A percentile compares a stretch with the other conserved stretches of the same genome.
phyloP scores from a whole-genome alignment of 331 rosid genomes.

The Acacia concinna region DNA sequence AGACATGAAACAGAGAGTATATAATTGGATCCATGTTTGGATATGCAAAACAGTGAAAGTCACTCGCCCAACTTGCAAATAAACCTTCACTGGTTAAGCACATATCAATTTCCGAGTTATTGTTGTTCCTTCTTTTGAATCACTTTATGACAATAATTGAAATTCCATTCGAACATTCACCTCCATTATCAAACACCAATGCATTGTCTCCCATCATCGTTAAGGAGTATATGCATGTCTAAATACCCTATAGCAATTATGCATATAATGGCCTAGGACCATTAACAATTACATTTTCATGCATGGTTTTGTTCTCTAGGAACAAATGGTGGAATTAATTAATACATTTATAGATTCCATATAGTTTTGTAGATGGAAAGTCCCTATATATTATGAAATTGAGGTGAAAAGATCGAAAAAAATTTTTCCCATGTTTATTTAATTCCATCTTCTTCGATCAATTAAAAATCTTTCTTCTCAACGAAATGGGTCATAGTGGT shows the following conservation, averaged over 20 bases:
- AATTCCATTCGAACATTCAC: slow-evolving; percentile 73
- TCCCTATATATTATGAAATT: not conserved
- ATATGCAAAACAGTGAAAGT: slow-evolving; percentile 17
- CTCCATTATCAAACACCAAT: slow-evolving; percentile 29
- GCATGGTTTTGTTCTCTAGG: not conserved
- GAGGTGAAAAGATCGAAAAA: not conserved
- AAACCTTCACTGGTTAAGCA: slow-evolving; percentile 61
- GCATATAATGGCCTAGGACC: not conserved
- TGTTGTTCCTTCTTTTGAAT: slow-evolving; percentile 32
- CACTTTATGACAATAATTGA: slow-evolving; percentile 71
- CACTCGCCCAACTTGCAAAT: slow-evolving; percentile 40
- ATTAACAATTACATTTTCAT: not conserved
- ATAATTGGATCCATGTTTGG: slow-evolving; percentile 25
- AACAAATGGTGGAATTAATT: not conserved
- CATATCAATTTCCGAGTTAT: slow-evolving; percentile 53
- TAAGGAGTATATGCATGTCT: slow-evolving; percentile 8
- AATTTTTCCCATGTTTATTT: not conserved
- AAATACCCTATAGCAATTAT: no score
- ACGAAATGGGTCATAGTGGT: not conserved
- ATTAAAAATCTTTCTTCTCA: not conserved
- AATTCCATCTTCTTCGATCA: not conserved
- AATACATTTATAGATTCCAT: not conserved
- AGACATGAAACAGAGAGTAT: not conserved
- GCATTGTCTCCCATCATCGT: slow-evolving; percentile 16
- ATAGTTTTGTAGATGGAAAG: not conserved